These are phyloP conservation scores for Syncephalastrum sp. DNA, from an alignment of 371 early-diverging fungal species.

Conservation along the genomic window DNA sequence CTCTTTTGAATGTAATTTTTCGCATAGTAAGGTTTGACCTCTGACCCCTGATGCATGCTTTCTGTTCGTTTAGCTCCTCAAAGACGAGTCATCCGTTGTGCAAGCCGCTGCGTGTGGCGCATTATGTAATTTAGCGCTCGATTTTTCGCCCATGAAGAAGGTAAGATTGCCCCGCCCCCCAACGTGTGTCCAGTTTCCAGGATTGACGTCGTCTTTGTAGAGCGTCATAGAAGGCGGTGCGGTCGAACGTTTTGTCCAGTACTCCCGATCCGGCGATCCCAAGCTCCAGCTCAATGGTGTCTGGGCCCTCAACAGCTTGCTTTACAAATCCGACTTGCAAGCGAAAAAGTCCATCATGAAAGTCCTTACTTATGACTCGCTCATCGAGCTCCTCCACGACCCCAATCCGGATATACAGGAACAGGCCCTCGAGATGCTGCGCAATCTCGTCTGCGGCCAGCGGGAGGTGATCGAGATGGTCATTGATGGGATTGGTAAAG, in stretches of 20 bases:
- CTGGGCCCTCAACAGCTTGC: conserved; percentile 85
- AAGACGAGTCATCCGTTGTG: conserved; percentile 66
- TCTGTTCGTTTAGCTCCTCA: conserved; percentile 46
- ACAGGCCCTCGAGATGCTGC: conserved; percentile 75
- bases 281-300: conserved; percentile 72
- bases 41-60: no score
- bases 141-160: conserved; percentile 88
- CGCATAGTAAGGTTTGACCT: no score
- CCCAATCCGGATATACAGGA: conserved; percentile 65
- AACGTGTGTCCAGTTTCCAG: neutral
- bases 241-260: conserved; percentile 68
- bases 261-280: conserved; percentile 51
- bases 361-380: conserved; percentile 60
- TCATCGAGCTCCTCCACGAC: conserved; percentile 68
- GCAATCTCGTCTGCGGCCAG: conserved; percentile 76
- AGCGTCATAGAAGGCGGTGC: conserved; percentile 78
- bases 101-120: conserved; percentile 79
- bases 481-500: conserved; percentile 70
- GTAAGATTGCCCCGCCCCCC: conserved; percentile 12
- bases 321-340: conserved; percentile 69
- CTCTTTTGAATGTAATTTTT: conserved; percentile 63
- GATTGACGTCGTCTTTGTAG: conserved; percentile 13
- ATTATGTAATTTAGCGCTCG: conserved; percentile 84
- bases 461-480: conserved; percentile 67
- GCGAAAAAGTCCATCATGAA: conserved; percentile 74